Evolutionary conservation across 2,329 filamentous ascomycete genomes (phyloP), one percentile per base, ranked within the genome.

Genomic region (Venturia effusa): DNA sequence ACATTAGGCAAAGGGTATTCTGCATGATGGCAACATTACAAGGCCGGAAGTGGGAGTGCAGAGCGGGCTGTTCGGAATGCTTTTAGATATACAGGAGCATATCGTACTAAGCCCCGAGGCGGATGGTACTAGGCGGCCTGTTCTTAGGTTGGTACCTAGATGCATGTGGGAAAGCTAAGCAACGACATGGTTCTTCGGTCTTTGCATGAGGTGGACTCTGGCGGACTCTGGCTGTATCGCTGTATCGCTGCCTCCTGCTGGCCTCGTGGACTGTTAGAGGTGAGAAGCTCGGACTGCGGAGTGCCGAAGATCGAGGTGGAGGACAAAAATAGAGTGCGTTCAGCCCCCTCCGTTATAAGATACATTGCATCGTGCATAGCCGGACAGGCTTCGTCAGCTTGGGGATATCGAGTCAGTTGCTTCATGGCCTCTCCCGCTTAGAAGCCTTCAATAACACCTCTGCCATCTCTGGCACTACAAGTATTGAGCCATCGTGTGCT

Each of bases 241-340:
- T 17, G 4, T 4, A 11, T 41, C 6, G 39, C 17, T 27, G 13
- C 15, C 15, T 2, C n/a, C 17, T 57, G 51, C 51, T 57, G 1
- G 51, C 51, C 51, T 57, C 51, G 51, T 57, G 51, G 51, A 34
- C 22, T 27, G 22, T 15, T 51, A 24, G 45, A 51, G 45, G 45
- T 57, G 51, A 57, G 51, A 34, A 57, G 51, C 51, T 32, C 51
- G 51, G 51, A 34, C 51, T 32, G 22, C 27, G 51, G 22, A 37
- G 30, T n/a, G 7, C 51, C 22, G 22, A n/a, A 15, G 43, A 45
- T 51, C 3, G 19, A 13, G 27, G 51, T 6, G n/a, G n/a, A n/a
- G n/a, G 19, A n/a, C 30, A 57, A 57, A 57, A 57, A 57, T 57
- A 57, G 51, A 27, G 27, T 55, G 51, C 51, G 37, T 39, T 34